Conservation (phyloP, 2,329 filamentous ascomycete genomes). For the Beauveria caledonica region DNA sequence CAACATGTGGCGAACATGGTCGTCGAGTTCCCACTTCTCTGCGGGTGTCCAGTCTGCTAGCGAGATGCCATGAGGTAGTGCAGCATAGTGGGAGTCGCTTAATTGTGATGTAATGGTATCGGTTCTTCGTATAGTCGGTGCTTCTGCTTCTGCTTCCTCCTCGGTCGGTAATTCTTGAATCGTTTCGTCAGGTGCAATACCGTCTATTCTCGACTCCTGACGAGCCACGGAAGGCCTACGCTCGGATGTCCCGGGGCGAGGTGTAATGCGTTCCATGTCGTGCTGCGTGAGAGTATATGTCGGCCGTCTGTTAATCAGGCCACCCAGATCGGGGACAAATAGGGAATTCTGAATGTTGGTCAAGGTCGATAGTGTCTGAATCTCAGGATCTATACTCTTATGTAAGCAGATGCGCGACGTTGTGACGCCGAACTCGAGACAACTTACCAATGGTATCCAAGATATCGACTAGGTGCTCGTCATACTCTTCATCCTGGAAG, state of each 20-base stretch:
- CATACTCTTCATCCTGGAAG: conserved; percentile 25
- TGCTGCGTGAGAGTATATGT: conserved; percentile 64
- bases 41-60: conserved; percentile 67
- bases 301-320: conserved; percentile 65
- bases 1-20: conserved; percentile 80
- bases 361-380: conserved; percentile 72
- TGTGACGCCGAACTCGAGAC: neutral
- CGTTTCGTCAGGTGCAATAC: conserved; percentile 17
- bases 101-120: conserved; percentile 60
- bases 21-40: conserved; percentile 71
- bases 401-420: conserved; percentile 9
- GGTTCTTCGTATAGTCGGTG: conserved; percentile 27
- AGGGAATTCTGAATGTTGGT: conserved; percentile 88
- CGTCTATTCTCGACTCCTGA: conserved; percentile 15
- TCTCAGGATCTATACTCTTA: conserved; percentile 66
- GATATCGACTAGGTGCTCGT: conserved; percentile 31
- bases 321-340: conserved; percentile 74
- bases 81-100: conserved; percentile 66
- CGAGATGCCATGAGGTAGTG: conserved; percentile 64
- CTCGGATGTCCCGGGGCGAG: conserved; percentile 9
- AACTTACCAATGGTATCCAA: conserved; percentile 31
- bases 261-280: conserved; percentile 10
- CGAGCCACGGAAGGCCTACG: conserved; percentile 1
- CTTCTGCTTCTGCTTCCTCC: conserved; percentile 15
- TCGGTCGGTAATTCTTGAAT: conserved; percentile 14